Evolutionary conservation across 768 basidiomycete species (phyloP).

Genomic region (Mycena haematopus): DNA sequence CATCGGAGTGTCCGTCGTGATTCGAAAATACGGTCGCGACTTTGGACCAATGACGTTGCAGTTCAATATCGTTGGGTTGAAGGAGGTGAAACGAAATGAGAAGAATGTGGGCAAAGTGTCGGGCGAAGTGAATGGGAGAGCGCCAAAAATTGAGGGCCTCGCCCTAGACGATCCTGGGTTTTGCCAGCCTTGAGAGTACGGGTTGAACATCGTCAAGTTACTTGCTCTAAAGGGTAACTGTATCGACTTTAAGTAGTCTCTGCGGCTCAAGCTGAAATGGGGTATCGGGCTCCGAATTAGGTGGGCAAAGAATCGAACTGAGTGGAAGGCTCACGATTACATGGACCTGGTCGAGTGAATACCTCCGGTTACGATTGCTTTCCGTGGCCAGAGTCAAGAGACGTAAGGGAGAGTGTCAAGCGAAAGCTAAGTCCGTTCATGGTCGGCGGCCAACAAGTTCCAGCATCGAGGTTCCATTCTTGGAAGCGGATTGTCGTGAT

Average conservation of each 20-base stretch:
- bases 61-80: conserved; percentile 40
- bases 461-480: too few species aligned
- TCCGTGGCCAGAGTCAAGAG: not conserved
- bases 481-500: too few species aligned
- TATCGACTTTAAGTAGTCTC: not conserved
- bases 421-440: not conserved
- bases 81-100: conserved; percentile 28
- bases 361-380: not conserved
- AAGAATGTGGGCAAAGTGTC: conserved; percentile 21
- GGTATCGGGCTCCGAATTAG: not conserved
- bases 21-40: conserved; percentile 44
- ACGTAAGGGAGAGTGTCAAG: not conserved
- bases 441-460: too few species aligned
- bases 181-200: conserved; percentile 22
- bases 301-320: not conserved
- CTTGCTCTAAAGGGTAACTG: too few species aligned
- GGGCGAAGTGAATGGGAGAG: conserved; percentile 24
- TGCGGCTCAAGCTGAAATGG: not conserved
- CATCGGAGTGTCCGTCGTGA: conserved; percentile 43
- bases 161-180: not conserved
- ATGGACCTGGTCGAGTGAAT: not conserved
- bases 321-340: not conserved
- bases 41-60: conserved; percentile 43
- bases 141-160: conserved; percentile 28
- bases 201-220: conserved; percentile 18